phyloP scores from a whole-genome alignment of 495 filamentous ascomycete species.

The Neurospora terricola region DNA sequence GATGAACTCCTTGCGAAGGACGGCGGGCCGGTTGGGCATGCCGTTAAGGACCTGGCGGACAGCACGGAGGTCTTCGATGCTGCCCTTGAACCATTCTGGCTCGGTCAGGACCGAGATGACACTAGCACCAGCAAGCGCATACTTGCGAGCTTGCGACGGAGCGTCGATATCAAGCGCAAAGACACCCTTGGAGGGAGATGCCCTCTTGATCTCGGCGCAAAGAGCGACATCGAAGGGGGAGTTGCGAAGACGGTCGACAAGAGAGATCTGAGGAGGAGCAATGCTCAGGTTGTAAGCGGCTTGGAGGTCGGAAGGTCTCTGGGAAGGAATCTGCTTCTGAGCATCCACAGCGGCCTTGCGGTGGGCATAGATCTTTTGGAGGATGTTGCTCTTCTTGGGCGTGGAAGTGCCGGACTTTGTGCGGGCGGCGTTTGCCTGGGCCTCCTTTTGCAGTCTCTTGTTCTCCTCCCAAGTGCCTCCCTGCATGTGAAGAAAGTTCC shows the following conservation, averaged over 20 bases:
- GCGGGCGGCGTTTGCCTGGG: conserved; percentile 11
- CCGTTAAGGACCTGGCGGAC: conserved; percentile 81
- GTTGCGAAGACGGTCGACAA: conserved; percentile 66
- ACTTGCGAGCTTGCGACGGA: conserved; percentile 79
- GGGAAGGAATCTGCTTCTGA: conserved; percentile 80
- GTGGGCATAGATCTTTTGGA: conserved; percentile 85
- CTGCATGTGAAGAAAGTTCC: conserved; percentile 79
- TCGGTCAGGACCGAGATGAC: conserved; percentile 97
- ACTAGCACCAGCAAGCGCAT: conserved; percentile 88
- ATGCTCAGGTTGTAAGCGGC: conserved; percentile 75
- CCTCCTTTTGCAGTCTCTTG: conserved; percentile 38
- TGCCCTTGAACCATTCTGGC: conserved; percentile 97
- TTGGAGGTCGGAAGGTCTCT: conserved; percentile 76
- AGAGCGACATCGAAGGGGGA: conserved; percentile 76
- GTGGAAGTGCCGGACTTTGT: conserved; percentile 8
- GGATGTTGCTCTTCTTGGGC: conserved; percentile 63
- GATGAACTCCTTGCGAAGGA: conserved; percentile 93
- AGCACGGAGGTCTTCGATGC: conserved; percentile 82
- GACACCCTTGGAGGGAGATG: conserved; percentile 90
- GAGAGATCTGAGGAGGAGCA: conserved; percentile 74
- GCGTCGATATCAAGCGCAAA: conserved; percentile 83
- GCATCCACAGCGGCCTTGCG: conserved; percentile 65
- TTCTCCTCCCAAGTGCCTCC: conserved; percentile 88
- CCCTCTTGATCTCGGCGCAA: conserved; percentile 95
- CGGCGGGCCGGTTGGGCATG: conserved; percentile 82